Base-by-base conservation (phyloP, 352 stramenopile genomes). In the Pythium apleroticum region DNA sequence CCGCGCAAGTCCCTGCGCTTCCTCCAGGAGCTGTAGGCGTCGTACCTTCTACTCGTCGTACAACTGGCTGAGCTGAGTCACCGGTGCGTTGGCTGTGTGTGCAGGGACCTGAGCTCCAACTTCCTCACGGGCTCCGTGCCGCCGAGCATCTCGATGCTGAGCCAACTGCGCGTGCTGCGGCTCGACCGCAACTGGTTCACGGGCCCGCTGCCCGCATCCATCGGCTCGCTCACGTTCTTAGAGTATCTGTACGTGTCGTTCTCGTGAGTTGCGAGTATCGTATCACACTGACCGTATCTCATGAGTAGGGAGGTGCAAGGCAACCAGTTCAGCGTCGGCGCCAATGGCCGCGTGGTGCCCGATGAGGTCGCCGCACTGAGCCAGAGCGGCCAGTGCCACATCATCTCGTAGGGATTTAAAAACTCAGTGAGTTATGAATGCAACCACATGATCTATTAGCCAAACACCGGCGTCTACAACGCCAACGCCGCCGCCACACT, bases 41-140 rank as follows among this genome's bases (percentile, higher is more conserved):
- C n/a, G n/a, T n/a, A n/a, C n/a, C n/a, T n/a, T n/a, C n/a, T n/a
- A n/a, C n/a, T n/a, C n/a, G n/a, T n/a, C n/a, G n/a, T n/a, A n/a
- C n/a, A n/a, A n/a, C n/a, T n/a, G n/a, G n/a, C n/a, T n/a, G n/a
- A n/a, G n/a, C n/a, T n/a, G n/a, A n/a, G n/a, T n/a, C n/a, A n/a
- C n/a, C n/a, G n/a, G n/a, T n/a, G n/a, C n/a, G 30, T 9, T 33
- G 30, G 30, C 9, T 9, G 30, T 33, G 4, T 33, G 30, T 33
- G 11, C 64, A 91, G 82, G 22, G 82, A 91, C 46, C 46, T 91
- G 45, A 90, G 82, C 68, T 86, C 69, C 19, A 91, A 91, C 53
- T 91, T 86, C 63, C 70, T 91, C 28, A 78, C 71, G 5, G 74
- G 80, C 0, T 31, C 72, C 5, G 68, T 90, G 15, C 82, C 82